Evolutionary conservation across 768 basidiomycete species (phyloP).

Genomic region (Asterophora parasitica): DNA sequence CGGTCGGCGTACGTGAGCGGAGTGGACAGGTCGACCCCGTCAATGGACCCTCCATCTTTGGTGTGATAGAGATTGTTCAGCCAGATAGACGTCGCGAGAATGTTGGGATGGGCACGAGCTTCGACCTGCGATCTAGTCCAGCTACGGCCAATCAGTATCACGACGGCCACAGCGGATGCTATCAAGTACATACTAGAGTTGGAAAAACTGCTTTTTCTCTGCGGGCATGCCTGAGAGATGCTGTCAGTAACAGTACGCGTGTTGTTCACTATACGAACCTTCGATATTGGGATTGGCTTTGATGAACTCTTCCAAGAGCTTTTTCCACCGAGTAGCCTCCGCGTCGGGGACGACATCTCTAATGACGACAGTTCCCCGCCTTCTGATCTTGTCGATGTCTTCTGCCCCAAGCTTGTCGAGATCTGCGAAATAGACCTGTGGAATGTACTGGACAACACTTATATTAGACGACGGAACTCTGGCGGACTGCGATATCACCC

Average conservation of each 20-base stretch:
- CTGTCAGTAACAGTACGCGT: too few species aligned
- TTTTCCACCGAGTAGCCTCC: slow-evolving; percentile 56
- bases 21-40: slow-evolving; percentile 55
- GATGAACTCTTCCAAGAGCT: slow-evolving; percentile 50
- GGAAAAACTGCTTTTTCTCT: slow-evolving; percentile 65
- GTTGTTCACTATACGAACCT: slow-evolving; percentile 31
- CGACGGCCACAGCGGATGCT: neutral
- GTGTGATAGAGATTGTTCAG: slow-evolving; percentile 61
- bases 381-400: slow-evolving; percentile 44
- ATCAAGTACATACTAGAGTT: slow-evolving; percentile 52
- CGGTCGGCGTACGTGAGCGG: slow-evolving; percentile 71
- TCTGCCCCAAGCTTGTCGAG: slow-evolving; percentile 42
- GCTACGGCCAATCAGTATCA: slow-evolving; percentile 16
- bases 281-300: slow-evolving; percentile 50
- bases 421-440: slow-evolving; percentile 57
- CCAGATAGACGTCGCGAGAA: slow-evolving; percentile 52
- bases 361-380: slow-evolving; percentile 58
- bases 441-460: slow-evolving; percentile 42
- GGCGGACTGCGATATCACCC: slow-evolving; percentile 1
- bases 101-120: slow-evolving; percentile 64
- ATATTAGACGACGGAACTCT: neutral
- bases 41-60: slow-evolving; percentile 30
- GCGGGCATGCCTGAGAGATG: slow-evolving; percentile 43
- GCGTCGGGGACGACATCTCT: slow-evolving; percentile 52
- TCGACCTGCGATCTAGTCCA: slow-evolving; percentile 54